A percentile compares a stretch with the other conserved stretches of the same genome.
These are phyloP conservation scores for Avena eriantha DNA, from an alignment of 176 grass and related monocot genomes.

Conservation along the genomic window DNA sequence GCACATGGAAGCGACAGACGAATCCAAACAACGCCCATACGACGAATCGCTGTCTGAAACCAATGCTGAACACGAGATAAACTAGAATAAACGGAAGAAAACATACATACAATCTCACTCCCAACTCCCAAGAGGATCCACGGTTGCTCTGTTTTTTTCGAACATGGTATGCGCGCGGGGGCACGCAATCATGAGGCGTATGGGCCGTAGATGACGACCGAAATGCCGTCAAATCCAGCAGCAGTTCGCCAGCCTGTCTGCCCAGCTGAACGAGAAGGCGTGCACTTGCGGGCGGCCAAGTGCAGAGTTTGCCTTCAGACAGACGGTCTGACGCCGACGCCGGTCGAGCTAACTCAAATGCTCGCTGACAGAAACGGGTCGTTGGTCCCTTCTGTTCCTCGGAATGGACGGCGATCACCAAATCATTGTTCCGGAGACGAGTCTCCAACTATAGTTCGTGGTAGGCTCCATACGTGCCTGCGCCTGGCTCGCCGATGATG, in stretches of 20 bases:
- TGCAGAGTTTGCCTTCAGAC: not conserved
- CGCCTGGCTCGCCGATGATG: not conserved
- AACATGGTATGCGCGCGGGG: not conserved
- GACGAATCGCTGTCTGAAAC: not conserved
- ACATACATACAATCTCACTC: not conserved
- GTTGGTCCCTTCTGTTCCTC: not conserved
- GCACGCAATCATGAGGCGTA: slow-evolving; percentile 11
- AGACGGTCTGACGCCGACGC: not conserved
- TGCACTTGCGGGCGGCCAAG: not conserved
- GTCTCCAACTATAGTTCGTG: not conserved
- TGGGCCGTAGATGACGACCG: slow-evolving; percentile 17
- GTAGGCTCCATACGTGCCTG: slow-evolving; percentile 10
- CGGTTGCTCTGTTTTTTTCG: not conserved
- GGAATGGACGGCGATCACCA: not conserved
- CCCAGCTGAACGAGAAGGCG: not conserved
- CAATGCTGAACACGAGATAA: not conserved
- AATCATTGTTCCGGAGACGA: slow-evolving; percentile 8
- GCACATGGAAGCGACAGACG: slow-evolving; percentile 3
- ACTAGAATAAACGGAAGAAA: not conserved
- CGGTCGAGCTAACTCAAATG: not conserved
- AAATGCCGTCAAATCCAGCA: slow-evolving; percentile 10
- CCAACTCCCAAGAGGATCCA: not conserved
- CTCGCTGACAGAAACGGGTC: slow-evolving; percentile 14
- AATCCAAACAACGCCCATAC: slow-evolving; percentile 29
- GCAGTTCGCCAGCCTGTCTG: not conserved